Evolutionary conservation across 305 asterid genomes (phyloP).

Genomic region (Rubia occidens): DNA sequence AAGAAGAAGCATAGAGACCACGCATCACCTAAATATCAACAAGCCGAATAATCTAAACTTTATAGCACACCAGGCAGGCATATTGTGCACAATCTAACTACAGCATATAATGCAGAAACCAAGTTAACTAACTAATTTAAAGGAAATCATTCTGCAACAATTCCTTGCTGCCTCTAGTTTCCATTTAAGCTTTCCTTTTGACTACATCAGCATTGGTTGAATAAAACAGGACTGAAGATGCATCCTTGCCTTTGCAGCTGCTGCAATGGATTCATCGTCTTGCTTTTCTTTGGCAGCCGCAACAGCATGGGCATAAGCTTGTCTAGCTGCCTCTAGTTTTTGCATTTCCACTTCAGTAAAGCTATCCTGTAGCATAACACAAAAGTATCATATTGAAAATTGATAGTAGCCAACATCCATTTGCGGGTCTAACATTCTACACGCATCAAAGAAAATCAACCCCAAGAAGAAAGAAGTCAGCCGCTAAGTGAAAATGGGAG

Average conservation of each 20-base stretch:
- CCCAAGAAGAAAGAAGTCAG: neutral
- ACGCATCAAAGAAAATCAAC: neutral
- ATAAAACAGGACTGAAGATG: slow-evolving; percentile 58
- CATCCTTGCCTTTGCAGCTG: slow-evolving; percentile 67
- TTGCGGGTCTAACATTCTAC: neutral
- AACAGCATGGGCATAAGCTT: slow-evolving; percentile 63
- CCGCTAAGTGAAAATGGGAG: neutral
- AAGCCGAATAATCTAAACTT: neutral
- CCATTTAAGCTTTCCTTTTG: slow-evolving; percentile 5
- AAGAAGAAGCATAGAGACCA: neutral
- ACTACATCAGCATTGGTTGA: slow-evolving; percentile 19
- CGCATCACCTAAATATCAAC: slow-evolving; percentile 14
- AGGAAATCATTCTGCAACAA: slow-evolving; percentile 6
- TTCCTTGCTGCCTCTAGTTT: neutral
- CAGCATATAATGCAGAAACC: neutral
- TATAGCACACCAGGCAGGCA: neutral
- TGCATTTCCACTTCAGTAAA: slow-evolving; percentile 41
- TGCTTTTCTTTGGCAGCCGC: slow-evolving; percentile 59
- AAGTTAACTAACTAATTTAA: neutral
- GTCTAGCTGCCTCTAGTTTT: slow-evolving; percentile 71
- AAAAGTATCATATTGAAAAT: neutral
- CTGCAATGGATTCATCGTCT: slow-evolving; percentile 66
- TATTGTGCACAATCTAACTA: neutral
- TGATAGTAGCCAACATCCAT: neutral
- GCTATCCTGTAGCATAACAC: slow-evolving; percentile 36